Base-by-base conservation (phyloP, 2,329 filamentous ascomycete genomes). In the Aspergillus pseudoglaucus region DNA sequence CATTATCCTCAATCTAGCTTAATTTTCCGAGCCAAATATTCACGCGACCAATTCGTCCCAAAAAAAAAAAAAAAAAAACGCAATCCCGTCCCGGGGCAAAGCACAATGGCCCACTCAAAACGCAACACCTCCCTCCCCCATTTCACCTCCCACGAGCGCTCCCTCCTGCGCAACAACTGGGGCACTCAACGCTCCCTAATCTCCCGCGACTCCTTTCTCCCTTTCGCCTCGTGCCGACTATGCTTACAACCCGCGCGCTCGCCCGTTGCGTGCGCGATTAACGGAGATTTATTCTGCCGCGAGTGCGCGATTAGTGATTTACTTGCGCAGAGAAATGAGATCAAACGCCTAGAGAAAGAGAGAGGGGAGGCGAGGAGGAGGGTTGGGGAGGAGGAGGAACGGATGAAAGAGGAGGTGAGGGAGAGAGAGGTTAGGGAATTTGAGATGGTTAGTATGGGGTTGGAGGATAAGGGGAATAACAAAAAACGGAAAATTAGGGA, bases 221-320 rank as follows among this genome's bases (percentile, higher is more conserved):
- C 89, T 4, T 95, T 97, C 66, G 88, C 86, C 46, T 89, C 85
- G 18, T 98, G 91, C 73, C 82, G 85, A 46, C 78, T 98, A 23
- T 98, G 91, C 63, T 83, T 97, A 14, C 81, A 90, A 50, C 80
- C 85, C 6, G 87, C 90, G 17, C 81, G 85, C 25, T 82, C 89
- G 42, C 90, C 93, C 20, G 89, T 96, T 32, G 83, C 88, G 18
- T 97, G 91, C 68, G 75, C 80, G 2, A 69, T 70, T 2, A 80
- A 84, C 54, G 91, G 91, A 52, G 90, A 97, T 67, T 77, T 98
- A 12, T 97, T 97, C 73, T 98, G 91, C 68, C 84, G 89, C 58
- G 93, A 97, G 73, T 98, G 91, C 72, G 90, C 90, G 7, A 81
- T 97, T 46, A 84, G 77, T 57, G 95, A 97, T 60, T 83, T 98